These are phyloP conservation scores for Trichoderma harzianum DNA, from an alignment of 2,329 filamentous ascomycete genomes.

Conservation along the genomic window DNA sequence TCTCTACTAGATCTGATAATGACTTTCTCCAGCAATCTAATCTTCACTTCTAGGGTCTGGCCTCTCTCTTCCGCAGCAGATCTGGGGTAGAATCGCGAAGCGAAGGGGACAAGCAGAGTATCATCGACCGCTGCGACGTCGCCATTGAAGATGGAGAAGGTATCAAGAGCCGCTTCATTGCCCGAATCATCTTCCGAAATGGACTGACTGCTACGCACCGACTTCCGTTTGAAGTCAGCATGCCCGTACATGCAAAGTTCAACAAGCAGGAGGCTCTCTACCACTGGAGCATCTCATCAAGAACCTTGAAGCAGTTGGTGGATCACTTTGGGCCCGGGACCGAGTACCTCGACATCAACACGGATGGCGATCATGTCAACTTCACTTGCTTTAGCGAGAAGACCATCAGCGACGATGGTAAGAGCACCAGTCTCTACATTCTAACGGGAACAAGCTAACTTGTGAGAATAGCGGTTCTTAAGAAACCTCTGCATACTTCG, in stretches of 20 bases:
- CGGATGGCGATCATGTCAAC: slow-evolving; percentile 68
- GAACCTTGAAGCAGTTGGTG: slow-evolving; percentile 69
- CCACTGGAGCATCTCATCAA: slow-evolving; percentile 69
- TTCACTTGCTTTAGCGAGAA: slow-evolving; percentile 83
- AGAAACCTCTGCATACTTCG: slow-evolving; percentile 76
- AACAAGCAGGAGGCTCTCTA: slow-evolving; percentile 63
- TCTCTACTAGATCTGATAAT: neutral
- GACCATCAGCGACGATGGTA: slow-evolving; percentile 58
- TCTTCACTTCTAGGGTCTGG: slow-evolving; percentile 50
- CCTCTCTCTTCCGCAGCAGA: slow-evolving; percentile 71
- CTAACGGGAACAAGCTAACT: slow-evolving; percentile 17
- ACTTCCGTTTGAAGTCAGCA: slow-evolving; percentile 68
- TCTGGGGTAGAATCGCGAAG: slow-evolving; percentile 53
- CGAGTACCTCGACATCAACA: slow-evolving; percentile 76
- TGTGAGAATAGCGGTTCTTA: slow-evolving; percentile 62
- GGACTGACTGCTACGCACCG: slow-evolving; percentile 75
- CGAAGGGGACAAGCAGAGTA: slow-evolving; percentile 61
- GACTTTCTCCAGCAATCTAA: neutral
- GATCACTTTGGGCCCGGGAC: slow-evolving; percentile 79
- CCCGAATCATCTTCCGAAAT: slow-evolving; percentile 71
- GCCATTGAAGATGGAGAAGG: slow-evolving; percentile 68
- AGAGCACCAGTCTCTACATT: slow-evolving; percentile 13
- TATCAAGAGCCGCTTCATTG: slow-evolving; percentile 68
- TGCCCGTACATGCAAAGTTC: slow-evolving; percentile 76
- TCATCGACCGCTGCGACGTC: slow-evolving; percentile 72